Conservation (phyloP, 306 rosid species). For the Trifolium repens region DNA sequence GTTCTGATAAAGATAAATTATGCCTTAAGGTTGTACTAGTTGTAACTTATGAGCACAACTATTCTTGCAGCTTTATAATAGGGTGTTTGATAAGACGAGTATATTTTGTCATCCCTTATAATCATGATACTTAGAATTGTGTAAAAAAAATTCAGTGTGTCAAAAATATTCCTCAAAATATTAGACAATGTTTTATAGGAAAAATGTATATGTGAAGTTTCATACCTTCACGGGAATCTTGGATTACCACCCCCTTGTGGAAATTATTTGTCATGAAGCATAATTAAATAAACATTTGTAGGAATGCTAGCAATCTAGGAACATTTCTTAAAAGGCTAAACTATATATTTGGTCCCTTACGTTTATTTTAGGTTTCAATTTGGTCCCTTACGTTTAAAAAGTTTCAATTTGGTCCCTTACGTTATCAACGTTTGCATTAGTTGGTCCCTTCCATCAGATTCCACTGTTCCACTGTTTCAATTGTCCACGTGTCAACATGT, state of each 20-base stretch:
- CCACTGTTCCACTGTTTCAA: too few relatives aligned
- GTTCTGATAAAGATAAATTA: conserved; percentile 4
- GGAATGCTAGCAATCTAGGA: neutral
- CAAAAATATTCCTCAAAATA: neutral
- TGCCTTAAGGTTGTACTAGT: neutral
- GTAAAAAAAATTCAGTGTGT: neutral
- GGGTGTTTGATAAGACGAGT: neutral
- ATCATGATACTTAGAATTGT: neutral
- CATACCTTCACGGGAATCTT: neutral
- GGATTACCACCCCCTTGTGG: neutral
- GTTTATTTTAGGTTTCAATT: too few relatives aligned
- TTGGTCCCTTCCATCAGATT: too few relatives aligned
- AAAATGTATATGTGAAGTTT: neutral
- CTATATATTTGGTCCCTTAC: too few relatives aligned
- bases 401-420: too few relatives aligned
- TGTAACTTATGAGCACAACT: neutral
- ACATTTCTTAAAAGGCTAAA: neutral
- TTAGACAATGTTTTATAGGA: neutral
- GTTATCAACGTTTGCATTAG: too few relatives aligned
- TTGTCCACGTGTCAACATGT: too few relatives aligned
- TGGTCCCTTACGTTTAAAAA: too few relatives aligned
- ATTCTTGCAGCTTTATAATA: conserved; percentile 12
- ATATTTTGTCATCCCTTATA: neutral
- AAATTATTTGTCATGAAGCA: neutral
- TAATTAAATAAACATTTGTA: neutral